Base-by-base conservation (phyloP, 2,329 filamentous ascomycete species). In the Pseudogymnoascus sp. region DNA sequence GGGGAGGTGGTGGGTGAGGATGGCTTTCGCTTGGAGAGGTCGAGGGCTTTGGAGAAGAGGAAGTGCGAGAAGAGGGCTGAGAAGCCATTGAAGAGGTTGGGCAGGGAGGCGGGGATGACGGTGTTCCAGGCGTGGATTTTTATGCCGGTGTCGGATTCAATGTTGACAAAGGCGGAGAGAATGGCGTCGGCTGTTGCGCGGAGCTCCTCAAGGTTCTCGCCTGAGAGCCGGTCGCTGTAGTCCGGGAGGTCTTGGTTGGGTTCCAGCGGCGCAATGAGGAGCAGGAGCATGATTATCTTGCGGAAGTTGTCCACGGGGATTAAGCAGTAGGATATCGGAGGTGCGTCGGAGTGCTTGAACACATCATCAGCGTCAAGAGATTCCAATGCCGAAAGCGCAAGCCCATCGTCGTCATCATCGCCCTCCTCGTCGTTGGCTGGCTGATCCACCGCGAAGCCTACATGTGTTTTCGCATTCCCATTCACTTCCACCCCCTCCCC, bases 231-330 rank as follows among this genome's bases (percentile, higher is more conserved):
- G 22, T 79, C 77, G 0, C 83, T 80, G 67, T 88, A 84, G 30
- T 78, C 78, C 0, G 88, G 84, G 12, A 91, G 72, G 62, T 79
- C 84, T 71, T 91, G 86, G 68, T 89, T 86, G 0, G 83, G 75
- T 55, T 81, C 79, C 4, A 91, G 75, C 0, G 88, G 87, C 1
- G 88, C 85, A 36, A 84, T 77, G 7, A 91, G 75, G 1, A 91
- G 77, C 11, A 92, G 77, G 3, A 92, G 77, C 82, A 90, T 87
- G 30, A 91, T 74, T 6, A 92, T 75, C 68, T 84, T 87, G 49
- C 85, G 81, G 62, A 91, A 84, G 69, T 91, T 91, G 70, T 91
- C 88, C 0, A 85, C 83, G 0, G 89, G 88, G 60, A 92, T 88
- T 66, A 89, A 85, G 30, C 87, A 84, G n/a, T 82, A 81, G 45